Conservation (phyloP, 768 basidiomycete genomes). For the Coprinopsis strossmayeri region DNA sequence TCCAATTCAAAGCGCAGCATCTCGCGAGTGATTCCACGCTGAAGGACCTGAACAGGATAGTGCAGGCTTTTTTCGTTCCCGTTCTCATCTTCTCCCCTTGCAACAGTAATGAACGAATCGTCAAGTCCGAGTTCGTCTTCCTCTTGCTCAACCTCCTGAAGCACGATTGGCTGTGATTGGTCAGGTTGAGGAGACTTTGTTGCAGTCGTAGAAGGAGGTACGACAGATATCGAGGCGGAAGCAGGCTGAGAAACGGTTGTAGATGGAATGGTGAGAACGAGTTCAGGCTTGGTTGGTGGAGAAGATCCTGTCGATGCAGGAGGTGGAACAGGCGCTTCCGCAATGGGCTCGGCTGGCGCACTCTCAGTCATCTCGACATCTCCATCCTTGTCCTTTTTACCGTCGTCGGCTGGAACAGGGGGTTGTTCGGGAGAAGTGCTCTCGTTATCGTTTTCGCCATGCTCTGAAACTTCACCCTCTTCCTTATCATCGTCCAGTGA, state of each 20-base stretch:
- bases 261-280: background rate
- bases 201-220: background rate
- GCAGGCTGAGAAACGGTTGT: background rate
- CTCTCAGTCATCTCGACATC: conserved; percentile 9
- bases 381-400: conserved; percentile 7
- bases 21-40: conserved; percentile 25
- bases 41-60: conserved; percentile 28
- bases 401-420: background rate
- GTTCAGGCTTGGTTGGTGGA: background rate
- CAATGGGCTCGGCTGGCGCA: conserved; percentile 2
- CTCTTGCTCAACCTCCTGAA: conserved; percentile 5
- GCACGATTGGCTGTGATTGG: conserved; percentile 1
- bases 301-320: background rate
- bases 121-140: conserved; percentile 5
- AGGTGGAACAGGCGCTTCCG: background rate
- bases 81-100: conserved; percentile 10
- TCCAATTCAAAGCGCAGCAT: conserved; percentile 34
- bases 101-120: conserved; percentile 7
- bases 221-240: background rate
- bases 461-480: conserved; percentile 5
- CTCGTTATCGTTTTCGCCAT: background rate
- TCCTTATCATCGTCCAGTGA: conserved; percentile 7
- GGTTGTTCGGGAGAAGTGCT: background rate
- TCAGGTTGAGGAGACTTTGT: background rate
- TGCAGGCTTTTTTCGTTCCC: conserved; percentile 8